These are phyloP conservation scores for Blumeria hordei DNA, from an alignment of 2,329 filamentous ascomycete species.

Conservation along the genomic window DNA sequence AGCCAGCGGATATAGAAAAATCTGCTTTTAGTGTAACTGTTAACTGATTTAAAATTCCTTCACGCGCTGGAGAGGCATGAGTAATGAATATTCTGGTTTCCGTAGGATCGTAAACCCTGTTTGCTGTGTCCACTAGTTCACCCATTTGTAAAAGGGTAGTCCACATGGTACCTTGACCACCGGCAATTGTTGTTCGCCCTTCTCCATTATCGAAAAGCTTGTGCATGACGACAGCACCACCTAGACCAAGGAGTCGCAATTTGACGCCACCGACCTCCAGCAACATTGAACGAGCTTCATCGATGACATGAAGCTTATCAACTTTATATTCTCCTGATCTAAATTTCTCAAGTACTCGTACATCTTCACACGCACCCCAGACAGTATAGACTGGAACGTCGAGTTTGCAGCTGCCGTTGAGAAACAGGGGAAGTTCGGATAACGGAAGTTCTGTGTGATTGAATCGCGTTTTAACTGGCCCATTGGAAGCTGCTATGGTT, in stretches of 20 bases:
- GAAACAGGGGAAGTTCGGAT: conserved; percentile 73
- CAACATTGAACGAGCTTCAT: conserved; percentile 88
- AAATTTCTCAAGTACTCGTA: conserved; percentile 91
- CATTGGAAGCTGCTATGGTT: conserved; percentile 38
- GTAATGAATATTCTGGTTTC: conserved; percentile 94
- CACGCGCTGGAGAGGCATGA: conserved; percentile 84
- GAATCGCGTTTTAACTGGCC: conserved; percentile 71
- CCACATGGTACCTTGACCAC: conserved; percentile 98
- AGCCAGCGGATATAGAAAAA: conserved; percentile 89
- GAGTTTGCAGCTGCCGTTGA: conserved; percentile 70
- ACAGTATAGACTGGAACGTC: conserved; percentile 96
- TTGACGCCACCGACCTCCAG: conserved; percentile 91
- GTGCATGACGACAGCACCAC: conserved; percentile 96
- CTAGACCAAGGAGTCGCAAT: conserved; percentile 75
- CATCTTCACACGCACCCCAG: conserved; percentile 97
- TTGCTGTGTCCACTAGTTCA: conserved; percentile 89
- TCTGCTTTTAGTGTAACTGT: conserved; percentile 94
- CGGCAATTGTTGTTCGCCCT: conserved; percentile 89
- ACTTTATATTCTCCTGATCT: conserved; percentile 96
- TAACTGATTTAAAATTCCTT: conserved; percentile 90
- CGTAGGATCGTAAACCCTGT: conserved; percentile 92
- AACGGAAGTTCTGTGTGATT: conserved; percentile 61
- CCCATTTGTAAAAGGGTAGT: conserved; percentile 95
- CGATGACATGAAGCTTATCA: conserved; percentile 90
- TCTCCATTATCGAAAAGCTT: conserved; percentile 98